phyloP scores from a whole-genome alignment of 2,329 filamentous ascomycete genomes.

The Elsinoe necatrix region DNA sequence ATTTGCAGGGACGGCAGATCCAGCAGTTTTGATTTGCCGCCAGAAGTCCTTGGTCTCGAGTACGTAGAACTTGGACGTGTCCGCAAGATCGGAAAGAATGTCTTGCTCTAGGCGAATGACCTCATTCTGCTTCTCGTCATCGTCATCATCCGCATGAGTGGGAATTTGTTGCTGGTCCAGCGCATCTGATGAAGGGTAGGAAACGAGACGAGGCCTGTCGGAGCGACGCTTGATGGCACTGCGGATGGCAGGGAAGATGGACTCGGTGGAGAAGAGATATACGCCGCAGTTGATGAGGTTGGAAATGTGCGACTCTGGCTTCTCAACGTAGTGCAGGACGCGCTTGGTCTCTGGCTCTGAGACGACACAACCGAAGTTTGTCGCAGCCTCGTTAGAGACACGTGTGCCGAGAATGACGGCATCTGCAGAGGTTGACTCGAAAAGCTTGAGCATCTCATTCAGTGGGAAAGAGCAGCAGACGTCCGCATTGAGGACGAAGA shows the following conservation, averaged over 20 bases:
- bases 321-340: conserved; percentile 98
- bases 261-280: conserved; percentile 92
- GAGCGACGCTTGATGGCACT: conserved; percentile 91
- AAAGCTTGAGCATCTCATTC: conserved; percentile 88
- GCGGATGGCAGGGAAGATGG: conserved; percentile 92
- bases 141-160: conserved; percentile 56
- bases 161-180: conserved; percentile 54
- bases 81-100: conserved; percentile 87
- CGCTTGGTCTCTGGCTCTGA: conserved; percentile 88
- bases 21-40: conserved; percentile 99
- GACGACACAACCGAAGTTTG: conserved; percentile 97
- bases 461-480: conserved; percentile 98
- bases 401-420: conserved; percentile 91
- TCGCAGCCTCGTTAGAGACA: conserved; percentile 81
- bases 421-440: conserved; percentile 91
- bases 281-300: conserved; percentile 99
- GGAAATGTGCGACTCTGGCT: conserved; percentile 93
- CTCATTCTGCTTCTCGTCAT: conserved; percentile 67
- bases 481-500: conserved; percentile 96
- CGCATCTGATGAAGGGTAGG: conserved; percentile 94
- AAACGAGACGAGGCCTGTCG: conserved; percentile 80
- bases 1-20: conserved; percentile 92
- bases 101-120: conserved; percentile 95
- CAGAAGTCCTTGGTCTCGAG: conserved; percentile 99
- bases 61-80: conserved; percentile 96